A percentile compares a stretch with the other conserved stretches of the same genome.
Conservation (phyloP, 1,139 yeast genomes). For the Hanseniaspora gamundiae region DNA sequence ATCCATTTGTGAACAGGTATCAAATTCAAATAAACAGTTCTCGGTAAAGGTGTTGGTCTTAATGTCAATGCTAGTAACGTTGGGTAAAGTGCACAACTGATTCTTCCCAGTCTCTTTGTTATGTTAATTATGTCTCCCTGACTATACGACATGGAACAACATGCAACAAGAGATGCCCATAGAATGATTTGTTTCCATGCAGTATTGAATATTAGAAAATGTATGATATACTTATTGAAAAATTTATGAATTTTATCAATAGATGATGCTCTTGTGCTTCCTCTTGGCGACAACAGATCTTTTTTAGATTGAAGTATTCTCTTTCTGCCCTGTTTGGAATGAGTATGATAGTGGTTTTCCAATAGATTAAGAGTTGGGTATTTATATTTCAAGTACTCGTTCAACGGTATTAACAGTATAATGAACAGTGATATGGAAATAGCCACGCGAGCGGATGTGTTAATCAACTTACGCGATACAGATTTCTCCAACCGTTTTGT, state of each 20-base stretch:
- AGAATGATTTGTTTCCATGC: slow-evolving; percentile 15
- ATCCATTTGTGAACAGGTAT: slow-evolving; percentile 70
- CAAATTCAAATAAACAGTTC: slow-evolving; percentile 43
- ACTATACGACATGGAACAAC: slow-evolving; percentile 11
- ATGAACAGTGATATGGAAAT: not conserved
- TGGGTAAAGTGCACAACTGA: slow-evolving; percentile 57
- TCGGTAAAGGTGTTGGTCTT: slow-evolving; percentile 47
- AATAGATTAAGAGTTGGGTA: slow-evolving; percentile 13
- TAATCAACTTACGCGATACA: slow-evolving; percentile 2
- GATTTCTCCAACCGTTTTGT: slow-evolving; percentile 4
- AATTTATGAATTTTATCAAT: slow-evolving; percentile 6
- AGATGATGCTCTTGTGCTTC: not conserved
- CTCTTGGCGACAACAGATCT: too few species aligned
- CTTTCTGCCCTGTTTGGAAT: slow-evolving; percentile 2
- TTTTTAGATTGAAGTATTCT: too few species aligned
- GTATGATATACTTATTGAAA: slow-evolving; percentile 16
- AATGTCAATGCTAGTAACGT: slow-evolving; percentile 47
- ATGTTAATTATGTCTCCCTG: slow-evolving; percentile 18
- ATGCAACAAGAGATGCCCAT: slow-evolving; percentile 14
- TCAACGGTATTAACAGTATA: slow-evolving; percentile 16
- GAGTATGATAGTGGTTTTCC: not conserved
- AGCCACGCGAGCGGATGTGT: not conserved
- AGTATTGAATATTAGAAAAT: slow-evolving; percentile 11
- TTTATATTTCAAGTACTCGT: slow-evolving; percentile 15
- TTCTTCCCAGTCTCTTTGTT: slow-evolving; percentile 32